Evolutionary conservation across 2,329 filamentous ascomycete species (phyloP).

Genomic region (Acephala macrosclerotiorum): DNA sequence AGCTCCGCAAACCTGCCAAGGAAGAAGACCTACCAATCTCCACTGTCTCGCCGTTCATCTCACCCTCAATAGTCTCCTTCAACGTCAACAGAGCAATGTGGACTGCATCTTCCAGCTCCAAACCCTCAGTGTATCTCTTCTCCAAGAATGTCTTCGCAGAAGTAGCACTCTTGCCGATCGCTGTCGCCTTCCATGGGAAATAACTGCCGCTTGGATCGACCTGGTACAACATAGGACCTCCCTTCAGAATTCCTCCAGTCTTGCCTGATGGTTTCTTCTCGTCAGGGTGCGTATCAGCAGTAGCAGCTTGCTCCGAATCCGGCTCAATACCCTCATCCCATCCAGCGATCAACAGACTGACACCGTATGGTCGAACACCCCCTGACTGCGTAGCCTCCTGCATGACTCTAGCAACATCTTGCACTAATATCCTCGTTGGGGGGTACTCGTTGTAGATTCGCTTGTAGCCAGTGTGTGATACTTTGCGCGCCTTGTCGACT

Average conservation of each 20-base stretch:
- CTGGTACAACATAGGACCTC: conserved; percentile 96
- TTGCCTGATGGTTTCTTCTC: conserved; percentile 82
- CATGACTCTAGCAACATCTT: conserved; percentile 97
- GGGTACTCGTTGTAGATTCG: conserved; percentile 99
- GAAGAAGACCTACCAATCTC: conserved; percentile 76
- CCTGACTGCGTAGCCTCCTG: conserved; percentile 98
- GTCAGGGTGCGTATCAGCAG: conserved; percentile 63
- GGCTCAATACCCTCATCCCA: conserved; percentile 98
- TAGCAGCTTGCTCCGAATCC: conserved; percentile 70
- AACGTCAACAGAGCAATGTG: conserved; percentile 96
- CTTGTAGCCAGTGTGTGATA: conserved; percentile 98
- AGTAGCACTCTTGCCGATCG: conserved; percentile 97
- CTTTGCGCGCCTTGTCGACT: conserved; percentile 97
- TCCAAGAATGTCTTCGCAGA: conserved; percentile 99
- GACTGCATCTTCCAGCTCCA: conserved; percentile 97
- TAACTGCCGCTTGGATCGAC: conserved; percentile 99
- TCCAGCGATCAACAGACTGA: conserved; percentile 92
- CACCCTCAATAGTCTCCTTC: conserved; percentile 99
- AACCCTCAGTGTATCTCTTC: conserved; percentile 96
- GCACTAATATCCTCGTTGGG: conserved; percentile 98
- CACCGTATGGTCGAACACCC: conserved; percentile 95
- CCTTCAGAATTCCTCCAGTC: conserved; percentile 95
- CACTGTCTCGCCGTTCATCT: conserved; percentile 98
- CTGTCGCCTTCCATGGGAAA: conserved; percentile 99
- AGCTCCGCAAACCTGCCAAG: conserved; percentile 1